Percentiles rank a stretch among this genome's conserved stretches.
Conservation (phyloP, 495 filamentous ascomycete genomes). For the Bombardia bombarda region DNA sequence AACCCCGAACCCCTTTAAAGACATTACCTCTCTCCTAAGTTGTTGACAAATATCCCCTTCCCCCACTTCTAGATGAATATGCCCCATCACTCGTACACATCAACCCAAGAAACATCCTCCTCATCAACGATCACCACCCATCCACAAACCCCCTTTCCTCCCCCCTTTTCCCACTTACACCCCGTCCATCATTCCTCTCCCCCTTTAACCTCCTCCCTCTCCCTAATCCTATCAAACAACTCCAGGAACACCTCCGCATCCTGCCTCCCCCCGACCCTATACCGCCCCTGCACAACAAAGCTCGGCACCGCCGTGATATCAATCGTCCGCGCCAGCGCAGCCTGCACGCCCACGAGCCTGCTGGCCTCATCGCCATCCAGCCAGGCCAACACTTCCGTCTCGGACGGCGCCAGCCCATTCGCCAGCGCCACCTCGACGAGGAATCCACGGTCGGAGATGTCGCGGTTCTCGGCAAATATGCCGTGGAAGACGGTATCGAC, state of each 20-base stretch:
- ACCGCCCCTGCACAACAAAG: slow-evolving; percentile 60
- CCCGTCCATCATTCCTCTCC: background rate
- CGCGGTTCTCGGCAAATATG: slow-evolving; percentile 66
- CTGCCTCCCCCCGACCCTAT: slow-evolving; percentile 62
- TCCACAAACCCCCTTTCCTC: background rate
- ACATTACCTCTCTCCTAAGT: too few species aligned
- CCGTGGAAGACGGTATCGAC: slow-evolving; percentile 58
- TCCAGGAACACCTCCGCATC: slow-evolving; percentile 33
- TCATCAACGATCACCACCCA: too few species aligned
- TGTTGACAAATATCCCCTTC: too few species aligned
- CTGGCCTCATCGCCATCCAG: slow-evolving; percentile 42
- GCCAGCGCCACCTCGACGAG: slow-evolving; percentile 48
- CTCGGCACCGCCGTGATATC: slow-evolving; percentile 68
- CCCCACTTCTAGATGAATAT: too few species aligned
- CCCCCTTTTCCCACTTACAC: background rate
- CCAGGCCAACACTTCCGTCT: slow-evolving; percentile 49
- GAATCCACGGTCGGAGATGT: slow-evolving; percentile 58
- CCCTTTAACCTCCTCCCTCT: slow-evolving; percentile 1
- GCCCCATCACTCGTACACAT: too few species aligned
- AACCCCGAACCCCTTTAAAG: too few species aligned
- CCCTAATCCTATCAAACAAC: slow-evolving; percentile 34
- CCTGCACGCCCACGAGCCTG: slow-evolving; percentile 12
- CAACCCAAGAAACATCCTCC: too few species aligned
- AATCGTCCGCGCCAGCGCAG: slow-evolving; percentile 30
- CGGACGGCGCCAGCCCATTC: slow-evolving; percentile 43